Conservation (phyloP, 106 monocot species). For the Triglochin maritima region DNA sequence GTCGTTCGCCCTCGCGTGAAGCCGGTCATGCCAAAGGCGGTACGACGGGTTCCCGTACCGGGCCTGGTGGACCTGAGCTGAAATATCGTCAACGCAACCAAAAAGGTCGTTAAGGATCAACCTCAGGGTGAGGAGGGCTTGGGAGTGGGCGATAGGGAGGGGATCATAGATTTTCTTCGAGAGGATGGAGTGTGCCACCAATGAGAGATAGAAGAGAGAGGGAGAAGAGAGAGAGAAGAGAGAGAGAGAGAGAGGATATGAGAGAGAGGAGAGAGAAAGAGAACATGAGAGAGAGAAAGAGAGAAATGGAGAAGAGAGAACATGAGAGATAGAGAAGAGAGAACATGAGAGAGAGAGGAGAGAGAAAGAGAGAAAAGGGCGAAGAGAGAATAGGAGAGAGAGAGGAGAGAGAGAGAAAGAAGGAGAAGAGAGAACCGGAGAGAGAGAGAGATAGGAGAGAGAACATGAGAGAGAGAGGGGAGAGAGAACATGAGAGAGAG, state of each 20-base stretch:
- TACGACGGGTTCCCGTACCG: constrained; percentile 97
- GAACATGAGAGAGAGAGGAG: no score
- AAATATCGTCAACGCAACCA: constrained; percentile 36
- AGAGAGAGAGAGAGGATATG: constrained; percentile 37
- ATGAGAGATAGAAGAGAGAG: constrained; percentile 86
- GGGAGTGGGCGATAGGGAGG: constrained; percentile 29
- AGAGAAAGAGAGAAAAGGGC: no score
- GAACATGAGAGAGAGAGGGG: no score
- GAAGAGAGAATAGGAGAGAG: no score
- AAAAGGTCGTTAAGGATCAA: constrained; percentile 37
- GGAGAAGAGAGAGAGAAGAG: constrained; percentile 43
- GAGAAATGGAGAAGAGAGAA: no score
- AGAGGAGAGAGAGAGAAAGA: no score
- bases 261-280: no score
- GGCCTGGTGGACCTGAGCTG: constrained; percentile 44
- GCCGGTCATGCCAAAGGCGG: constrained; percentile 57
- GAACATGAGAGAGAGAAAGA: no score
- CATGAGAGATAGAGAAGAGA: no score
- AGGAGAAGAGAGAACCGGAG: no score
- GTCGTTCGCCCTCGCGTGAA: constrained; percentile 9
- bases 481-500: no score
- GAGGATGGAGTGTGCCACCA: constrained; percentile 67
- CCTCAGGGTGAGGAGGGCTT: constrained; percentile 26
- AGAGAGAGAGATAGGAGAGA: no score
- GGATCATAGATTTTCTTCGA: constrained; percentile 70